These are phyloP conservation scores for Lecanicillium sp. DNA, from an alignment of 2,329 filamentous ascomycete genomes.

Conservation along the genomic window DNA sequence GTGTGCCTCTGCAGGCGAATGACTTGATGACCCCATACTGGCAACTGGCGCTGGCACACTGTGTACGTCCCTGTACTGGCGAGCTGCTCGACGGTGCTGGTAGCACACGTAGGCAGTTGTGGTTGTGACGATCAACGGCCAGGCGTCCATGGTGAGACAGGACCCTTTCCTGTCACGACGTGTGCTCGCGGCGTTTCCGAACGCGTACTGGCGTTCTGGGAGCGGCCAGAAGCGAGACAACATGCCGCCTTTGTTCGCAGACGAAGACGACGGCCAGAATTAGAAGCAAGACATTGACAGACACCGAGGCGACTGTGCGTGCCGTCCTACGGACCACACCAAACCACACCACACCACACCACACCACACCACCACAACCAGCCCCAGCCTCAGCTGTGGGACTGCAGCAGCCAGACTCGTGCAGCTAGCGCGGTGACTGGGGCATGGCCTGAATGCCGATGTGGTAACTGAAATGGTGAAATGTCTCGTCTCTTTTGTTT, in stretches of 20 bases:
- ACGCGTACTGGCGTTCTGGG: too few relatives aligned
- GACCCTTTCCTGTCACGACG: neutral
- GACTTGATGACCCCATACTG: too few relatives aligned
- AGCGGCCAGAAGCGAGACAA: neutral
- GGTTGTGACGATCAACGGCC: neutral
- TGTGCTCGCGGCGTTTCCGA: neutral
- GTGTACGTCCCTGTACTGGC: too few relatives aligned
- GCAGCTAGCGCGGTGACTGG: conserved; percentile 1
- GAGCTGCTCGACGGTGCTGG: neutral
- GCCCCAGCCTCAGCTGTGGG: conserved; percentile 11
- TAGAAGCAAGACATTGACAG: conserved; percentile 9
- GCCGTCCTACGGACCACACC: neutral
- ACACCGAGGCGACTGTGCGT: neutral
- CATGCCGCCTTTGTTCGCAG: neutral
- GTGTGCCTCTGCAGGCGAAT: conserved; percentile 3
- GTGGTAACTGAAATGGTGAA: conserved; percentile 6
- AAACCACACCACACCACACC: too few relatives aligned
- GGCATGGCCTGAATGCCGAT: neutral
- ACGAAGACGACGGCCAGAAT: neutral
- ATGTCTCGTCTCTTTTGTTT: neutral
- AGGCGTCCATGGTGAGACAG: conserved; percentile 5
- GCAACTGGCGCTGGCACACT: too few relatives aligned
- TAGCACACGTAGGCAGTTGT: neutral
- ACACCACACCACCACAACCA: too few relatives aligned
- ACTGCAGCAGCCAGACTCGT: neutral